Evolutionary conservation across 805 yeast genomes (phyloP), one percentile per base, ranked within the genome.

Genomic region (Wickerhamomyces chambardii): DNA sequence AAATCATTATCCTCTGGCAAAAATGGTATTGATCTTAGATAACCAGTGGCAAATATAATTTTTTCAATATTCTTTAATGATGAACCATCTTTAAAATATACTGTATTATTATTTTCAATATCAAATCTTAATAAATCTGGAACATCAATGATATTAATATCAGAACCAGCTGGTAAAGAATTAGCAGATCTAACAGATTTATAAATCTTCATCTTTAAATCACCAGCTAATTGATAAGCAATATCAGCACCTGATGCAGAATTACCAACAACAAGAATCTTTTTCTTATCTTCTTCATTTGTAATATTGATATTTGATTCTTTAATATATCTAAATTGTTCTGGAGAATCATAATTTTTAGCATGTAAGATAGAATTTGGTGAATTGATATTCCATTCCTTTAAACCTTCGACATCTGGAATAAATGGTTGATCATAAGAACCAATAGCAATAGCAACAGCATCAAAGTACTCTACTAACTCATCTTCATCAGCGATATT

Each of bases 161-260:
- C 63, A 22, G 55, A 43, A 2, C 73, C 73, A 4, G 72, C 66
- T 4, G 75, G 73, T 24, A 30, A 28, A 16, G n/a, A 44, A 30
- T 10, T 5, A 21, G 59, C 66, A 2, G 75, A 66, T 42, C 82
- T 60, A 12, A 65, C 58, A 10, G 79, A 67, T 39, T 74, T 67
- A 47, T 66, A 64, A 12, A 78, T 60, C 7, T 48, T 53, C 17
- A 47, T 43, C 9, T 64, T 55, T 31, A 71, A 58, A 4, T 39
- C 48, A 3, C 62, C 59, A 2, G 77, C 70, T 15, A 78, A 48
- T 49, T 82, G 89, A 37, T 66, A 68, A 3, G 85, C 72, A 29
- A 83, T 61, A 50, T 86, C 95, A 15, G 75, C 70, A 19, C 90
- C 95, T 22, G 86, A 76, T 3, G 92, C 81, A 10, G 79, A 75